Percentiles rank a stretch among this genome's conserved stretches.
Conservation (phyloP, 495 filamentous ascomycete genomes). For the Elaphomyces granulatus region DNA sequence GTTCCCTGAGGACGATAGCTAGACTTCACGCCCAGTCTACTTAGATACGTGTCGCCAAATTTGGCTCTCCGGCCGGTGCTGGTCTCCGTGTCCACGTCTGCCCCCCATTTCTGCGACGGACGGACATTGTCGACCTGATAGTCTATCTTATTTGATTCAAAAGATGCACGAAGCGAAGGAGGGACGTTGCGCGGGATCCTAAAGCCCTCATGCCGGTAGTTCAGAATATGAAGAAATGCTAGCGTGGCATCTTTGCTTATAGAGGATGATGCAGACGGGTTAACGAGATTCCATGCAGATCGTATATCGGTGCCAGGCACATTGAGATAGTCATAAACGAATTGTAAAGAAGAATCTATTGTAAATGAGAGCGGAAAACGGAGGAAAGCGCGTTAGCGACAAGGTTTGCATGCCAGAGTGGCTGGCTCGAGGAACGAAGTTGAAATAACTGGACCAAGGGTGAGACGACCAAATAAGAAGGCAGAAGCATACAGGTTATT, state of each 20-base stretch:
- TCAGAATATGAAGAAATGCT: conserved; percentile 91
- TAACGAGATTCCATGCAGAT: conserved; percentile 92
- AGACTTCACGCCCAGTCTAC: conserved; percentile 66
- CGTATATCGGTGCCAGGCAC: conserved; percentile 92
- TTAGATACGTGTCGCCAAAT: conserved; percentile 94
- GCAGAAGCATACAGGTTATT: conserved; percentile 49
- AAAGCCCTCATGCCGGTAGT: conserved; percentile 86
- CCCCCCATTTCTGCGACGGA: conserved; percentile 51
- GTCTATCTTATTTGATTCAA: conserved; percentile 88
- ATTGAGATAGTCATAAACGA: conserved; percentile 79
- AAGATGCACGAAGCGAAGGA: conserved; percentile 72
- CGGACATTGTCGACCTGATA: conserved; percentile 72
- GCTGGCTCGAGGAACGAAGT: too few relatives aligned
- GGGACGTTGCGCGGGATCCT: conserved; percentile 90
- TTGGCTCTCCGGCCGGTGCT: conserved; percentile 77
- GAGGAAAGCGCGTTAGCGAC: background rate
- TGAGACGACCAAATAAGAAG: background rate
- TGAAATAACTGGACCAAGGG: too few relatives aligned
- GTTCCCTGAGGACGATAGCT: conserved; percentile 59
- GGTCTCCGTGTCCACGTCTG: conserved; percentile 56
- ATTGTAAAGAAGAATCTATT: conserved; percentile 61
- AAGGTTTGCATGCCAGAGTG: too few relatives aligned
- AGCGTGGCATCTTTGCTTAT: conserved; percentile 92
- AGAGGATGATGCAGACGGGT: conserved; percentile 59
- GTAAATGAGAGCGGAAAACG: conserved; percentile 1